Evolutionary conservation across 192 early-diverging fungal species (phyloP).

Genomic region (Haplosporangium gracile): DNA sequence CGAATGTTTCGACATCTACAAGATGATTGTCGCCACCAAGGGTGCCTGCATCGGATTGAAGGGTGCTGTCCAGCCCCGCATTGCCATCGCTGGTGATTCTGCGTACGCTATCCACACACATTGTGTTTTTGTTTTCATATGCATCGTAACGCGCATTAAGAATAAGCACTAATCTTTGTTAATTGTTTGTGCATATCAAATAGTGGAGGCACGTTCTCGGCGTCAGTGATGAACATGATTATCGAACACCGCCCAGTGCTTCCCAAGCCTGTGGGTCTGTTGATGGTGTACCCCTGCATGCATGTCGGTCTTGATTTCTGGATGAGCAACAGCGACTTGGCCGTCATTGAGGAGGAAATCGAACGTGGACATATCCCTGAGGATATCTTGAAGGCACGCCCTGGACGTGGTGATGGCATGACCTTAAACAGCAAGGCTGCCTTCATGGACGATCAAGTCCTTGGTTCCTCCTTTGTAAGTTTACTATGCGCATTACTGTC

Average conservation of each 20-base stretch:
- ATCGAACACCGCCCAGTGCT: constrained; percentile 69
- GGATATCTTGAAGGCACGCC: constrained; percentile 32
- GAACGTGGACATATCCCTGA: constrained; percentile 32
- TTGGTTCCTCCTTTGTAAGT: constrained; percentile 81
- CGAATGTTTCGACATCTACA: constrained; percentile 93
- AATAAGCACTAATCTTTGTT: neutral
- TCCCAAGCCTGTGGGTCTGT: constrained; percentile 77
- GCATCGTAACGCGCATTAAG: too few relatives aligned
- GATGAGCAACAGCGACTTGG: constrained; percentile 72
- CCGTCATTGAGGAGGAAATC: constrained; percentile 53
- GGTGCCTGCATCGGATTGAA: constrained; percentile 84
- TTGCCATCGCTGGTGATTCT: constrained; percentile 90
- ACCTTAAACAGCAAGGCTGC: constrained; percentile 82
- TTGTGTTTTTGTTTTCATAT: neutral
- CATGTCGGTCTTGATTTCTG: constrained; percentile 94
- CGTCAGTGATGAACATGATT: constrained; percentile 83
- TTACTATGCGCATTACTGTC: neutral
- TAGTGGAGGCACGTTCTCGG: constrained; percentile 91
- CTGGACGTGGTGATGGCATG: constrained; percentile 65
- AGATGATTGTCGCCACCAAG: constrained; percentile 76
- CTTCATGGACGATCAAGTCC: constrained; percentile 90
- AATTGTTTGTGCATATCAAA: neutral
- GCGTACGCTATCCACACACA: constrained; percentile 73
- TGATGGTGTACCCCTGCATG: constrained; percentile 92
- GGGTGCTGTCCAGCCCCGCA: constrained; percentile 73